These are phyloP conservation scores for Aspergillus cavernicola DNA, from an alignment of 495 filamentous ascomycete genomes.

Conservation along the genomic window DNA sequence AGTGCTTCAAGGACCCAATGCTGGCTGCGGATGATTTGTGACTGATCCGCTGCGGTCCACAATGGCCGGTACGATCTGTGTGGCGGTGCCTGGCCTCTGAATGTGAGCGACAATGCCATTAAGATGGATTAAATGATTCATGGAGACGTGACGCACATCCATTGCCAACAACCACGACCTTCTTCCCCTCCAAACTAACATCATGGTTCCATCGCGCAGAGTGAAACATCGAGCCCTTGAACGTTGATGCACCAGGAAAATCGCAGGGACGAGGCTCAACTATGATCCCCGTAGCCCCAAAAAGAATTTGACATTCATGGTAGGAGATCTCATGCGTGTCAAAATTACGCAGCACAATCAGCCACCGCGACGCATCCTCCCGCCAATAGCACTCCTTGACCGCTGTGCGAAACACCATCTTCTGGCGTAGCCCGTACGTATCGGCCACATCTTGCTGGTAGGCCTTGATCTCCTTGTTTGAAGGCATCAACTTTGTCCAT, in stretches of 20 bases:
- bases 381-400: slow-evolving; percentile 2
- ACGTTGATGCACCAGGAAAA: slow-evolving; percentile 42
- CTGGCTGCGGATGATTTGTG: slow-evolving; percentile 28
- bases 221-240: slow-evolving; percentile 54
- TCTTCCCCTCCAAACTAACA: slow-evolving; percentile 54
- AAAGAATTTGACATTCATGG: slow-evolving; percentile 45
- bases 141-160: too few relatives aligned
- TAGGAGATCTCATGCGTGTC: slow-evolving; percentile 1
- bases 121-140: too few relatives aligned
- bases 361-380: slow-evolving; percentile 11
- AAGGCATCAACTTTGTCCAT: slow-evolving; percentile 43
- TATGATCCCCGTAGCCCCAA: slow-evolving; percentile 42
- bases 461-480: slow-evolving; percentile 40
- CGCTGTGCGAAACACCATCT: slow-evolving; percentile 25
- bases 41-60: slow-evolving; percentile 24
- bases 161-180: slow-evolving; percentile 55
- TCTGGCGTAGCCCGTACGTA: slow-evolving; percentile 39
- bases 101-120: too few relatives aligned
- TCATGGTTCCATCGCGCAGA: slow-evolving; percentile 55
- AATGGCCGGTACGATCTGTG: slow-evolving; percentile 41
- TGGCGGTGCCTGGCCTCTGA: slow-evolving; percentile 41
- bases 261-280: slow-evolving; percentile 45
- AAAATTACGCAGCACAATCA: slow-evolving; percentile 4
- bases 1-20: slow-evolving; percentile 25
- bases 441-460: slow-evolving; percentile 44